These are phyloP conservation scores for Podaxis mareebaensis DNA, from an alignment of 768 basidiomycete genomes.

Conservation along the genomic window DNA sequence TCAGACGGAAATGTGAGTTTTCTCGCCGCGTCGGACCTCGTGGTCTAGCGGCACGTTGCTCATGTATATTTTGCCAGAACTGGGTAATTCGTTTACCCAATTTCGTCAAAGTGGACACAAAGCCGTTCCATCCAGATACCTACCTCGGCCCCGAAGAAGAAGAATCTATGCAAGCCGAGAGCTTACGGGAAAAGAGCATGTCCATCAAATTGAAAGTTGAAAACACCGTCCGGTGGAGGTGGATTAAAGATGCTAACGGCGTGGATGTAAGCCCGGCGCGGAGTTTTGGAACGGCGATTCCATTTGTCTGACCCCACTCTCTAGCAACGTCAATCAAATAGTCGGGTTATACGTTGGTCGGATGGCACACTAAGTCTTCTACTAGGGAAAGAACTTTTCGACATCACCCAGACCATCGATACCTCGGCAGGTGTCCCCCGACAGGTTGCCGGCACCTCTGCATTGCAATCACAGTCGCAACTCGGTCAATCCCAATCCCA, in stretches of 20 bases:
- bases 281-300: slow-evolving; percentile 3
- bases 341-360: slow-evolving; percentile 92
- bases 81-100: slow-evolving; percentile 96
- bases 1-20: slow-evolving; percentile 77
- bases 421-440: slow-evolving; percentile 69
- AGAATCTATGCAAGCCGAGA: slow-evolving; percentile 55
- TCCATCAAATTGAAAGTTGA: slow-evolving; percentile 86
- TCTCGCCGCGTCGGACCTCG: slow-evolving; percentile 3
- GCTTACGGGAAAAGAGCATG: slow-evolving; percentile 76
- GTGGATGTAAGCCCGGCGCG: slow-evolving; percentile 61
- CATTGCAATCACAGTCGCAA: slow-evolving; percentile 43
- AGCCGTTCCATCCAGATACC: slow-evolving; percentile 86
- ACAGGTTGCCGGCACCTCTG: slow-evolving; percentile 49
- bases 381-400: slow-evolving; percentile 92
- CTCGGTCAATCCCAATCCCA: slow-evolving; percentile 36
- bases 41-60: slow-evolving; percentile 3
- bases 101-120: slow-evolving; percentile 86
- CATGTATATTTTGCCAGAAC: slow-evolving; percentile 45
- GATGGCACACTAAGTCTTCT: slow-evolving; percentile 91
- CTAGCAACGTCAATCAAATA: slow-evolving; percentile 86
- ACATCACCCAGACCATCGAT: slow-evolving; percentile 80
- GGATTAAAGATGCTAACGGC: slow-evolving; percentile 77
- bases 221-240: slow-evolving; percentile 95
- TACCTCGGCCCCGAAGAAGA: slow-evolving; percentile 84
- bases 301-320: slow-evolving; percentile 9